These are phyloP conservation scores for Pseudozyma pruni DNA, from an alignment of 1,284 basidiomycete species.

Conservation along the genomic window DNA sequence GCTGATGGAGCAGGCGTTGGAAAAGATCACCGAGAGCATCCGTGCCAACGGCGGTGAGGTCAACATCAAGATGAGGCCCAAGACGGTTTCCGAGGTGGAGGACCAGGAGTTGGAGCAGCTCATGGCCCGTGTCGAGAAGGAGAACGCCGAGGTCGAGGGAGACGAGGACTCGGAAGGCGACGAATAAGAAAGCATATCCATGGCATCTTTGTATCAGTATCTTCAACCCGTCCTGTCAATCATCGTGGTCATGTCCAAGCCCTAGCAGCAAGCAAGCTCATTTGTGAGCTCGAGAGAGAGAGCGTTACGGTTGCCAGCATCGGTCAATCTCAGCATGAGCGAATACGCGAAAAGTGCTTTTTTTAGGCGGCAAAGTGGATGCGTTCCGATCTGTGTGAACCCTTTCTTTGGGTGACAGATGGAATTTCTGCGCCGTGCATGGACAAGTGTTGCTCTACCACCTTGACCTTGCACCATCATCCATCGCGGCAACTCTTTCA, in stretches of 20 bases:
- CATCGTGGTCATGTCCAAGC: neutral
- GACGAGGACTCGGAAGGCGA: slow-evolving; percentile 63
- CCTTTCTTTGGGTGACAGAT: too few species aligned
- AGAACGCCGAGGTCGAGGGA: slow-evolving; percentile 67
- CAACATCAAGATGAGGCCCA: slow-evolving; percentile 91
- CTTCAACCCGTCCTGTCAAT: neutral
- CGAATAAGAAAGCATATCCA: slow-evolving; percentile 13
- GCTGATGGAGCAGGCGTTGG: slow-evolving; percentile 90
- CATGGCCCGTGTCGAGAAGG: slow-evolving; percentile 67
- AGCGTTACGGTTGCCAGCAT: too few species aligned
- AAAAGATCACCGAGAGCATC: slow-evolving; percentile 85
- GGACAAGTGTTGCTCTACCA: too few species aligned
- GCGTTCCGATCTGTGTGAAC: too few species aligned
- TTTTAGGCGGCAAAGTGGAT: too few species aligned
- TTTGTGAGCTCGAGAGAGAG: too few species aligned
- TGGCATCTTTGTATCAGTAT: slow-evolving; percentile 17
- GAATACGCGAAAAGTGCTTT: too few species aligned
- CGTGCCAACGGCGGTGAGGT: slow-evolving; percentile 80
- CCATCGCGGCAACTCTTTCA: neutral
- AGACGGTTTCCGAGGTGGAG: slow-evolving; percentile 66
- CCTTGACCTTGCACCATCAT: neutral
- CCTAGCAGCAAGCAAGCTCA: slow-evolving; percentile 1
- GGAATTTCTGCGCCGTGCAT: too few species aligned
- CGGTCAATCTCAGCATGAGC: too few species aligned
- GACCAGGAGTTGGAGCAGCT: slow-evolving; percentile 68